These are phyloP conservation scores for Kurtzmaniella cleridarum DNA, from an alignment of 805 yeast genomes.

Conservation along the genomic window DNA sequence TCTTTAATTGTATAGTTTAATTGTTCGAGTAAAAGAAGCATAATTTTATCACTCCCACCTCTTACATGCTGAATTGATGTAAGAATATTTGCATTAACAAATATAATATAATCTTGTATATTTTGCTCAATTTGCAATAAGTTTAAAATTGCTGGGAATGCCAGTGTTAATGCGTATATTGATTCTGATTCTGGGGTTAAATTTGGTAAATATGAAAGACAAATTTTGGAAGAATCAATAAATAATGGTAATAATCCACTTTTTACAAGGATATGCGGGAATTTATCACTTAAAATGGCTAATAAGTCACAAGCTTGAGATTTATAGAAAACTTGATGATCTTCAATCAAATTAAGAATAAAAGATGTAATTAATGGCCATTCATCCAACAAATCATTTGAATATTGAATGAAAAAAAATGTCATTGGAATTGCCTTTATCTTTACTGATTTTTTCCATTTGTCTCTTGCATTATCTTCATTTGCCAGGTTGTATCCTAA, in stretches of 20 bases:
- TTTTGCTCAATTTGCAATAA: slow-evolving; percentile 9
- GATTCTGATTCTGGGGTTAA: slow-evolving; percentile 20
- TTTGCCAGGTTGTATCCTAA: slow-evolving; percentile 11
- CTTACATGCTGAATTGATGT: slow-evolving; percentile 19
- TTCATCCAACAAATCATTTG: slow-evolving; percentile 7
- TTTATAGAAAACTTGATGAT: slow-evolving; percentile 24
- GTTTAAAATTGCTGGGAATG: slow-evolving; percentile 16
- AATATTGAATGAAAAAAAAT: slow-evolving; percentile 15
- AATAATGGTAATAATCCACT: slow-evolving; percentile 25
- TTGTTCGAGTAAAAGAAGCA: slow-evolving; percentile 15
- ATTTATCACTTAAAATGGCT: slow-evolving; percentile 5
- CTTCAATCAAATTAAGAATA: slow-evolving; percentile 29
- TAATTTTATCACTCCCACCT: slow-evolving; percentile 8
- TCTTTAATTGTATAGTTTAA: slow-evolving; percentile 5
- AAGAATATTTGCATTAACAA: slow-evolving; percentile 19
- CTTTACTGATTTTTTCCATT: slow-evolving; percentile 21
- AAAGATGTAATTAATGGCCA: slow-evolving; percentile 28
- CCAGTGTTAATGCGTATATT: slow-evolving; percentile 12
- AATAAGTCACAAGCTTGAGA: slow-evolving; percentile 20
- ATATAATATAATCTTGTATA: slow-evolving; percentile 13
- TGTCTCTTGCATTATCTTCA: slow-evolving; percentile 19
- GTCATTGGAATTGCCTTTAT: slow-evolving; percentile 23
- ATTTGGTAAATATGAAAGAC: slow-evolving; percentile 24
- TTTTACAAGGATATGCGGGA: slow-evolving; percentile 9
- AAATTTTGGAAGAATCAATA: slow-evolving; percentile 17